Evolutionary conservation across 2,329 filamentous ascomycete species (phyloP), one percentile per base, ranked within the genome.

Genomic region (Sporothrix pseudoabietina): DNA sequence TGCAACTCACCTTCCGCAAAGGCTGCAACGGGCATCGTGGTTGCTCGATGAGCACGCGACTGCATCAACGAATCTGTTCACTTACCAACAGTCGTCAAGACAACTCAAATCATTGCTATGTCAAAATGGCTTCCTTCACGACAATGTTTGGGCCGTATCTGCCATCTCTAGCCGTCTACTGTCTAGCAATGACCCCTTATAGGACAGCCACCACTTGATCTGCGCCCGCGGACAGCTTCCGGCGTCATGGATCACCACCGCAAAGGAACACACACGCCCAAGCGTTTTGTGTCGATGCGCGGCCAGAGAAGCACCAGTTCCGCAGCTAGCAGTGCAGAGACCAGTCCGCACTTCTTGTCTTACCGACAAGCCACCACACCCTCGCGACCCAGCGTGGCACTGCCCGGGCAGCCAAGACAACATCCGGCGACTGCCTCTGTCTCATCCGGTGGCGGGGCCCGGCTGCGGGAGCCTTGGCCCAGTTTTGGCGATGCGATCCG

Each of bases 21-120:
- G 16, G 26, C 3, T 12, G 32, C 12, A 6, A 49, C 12, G 14
- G 63, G 26, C 41, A 49, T 22, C 26, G 44, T 16, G 63, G 41
- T 49, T 68, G 63, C 41, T 68, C 39, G 22, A 65, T 32, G 44
- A 44, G 22, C 39, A 47, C 44, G 44, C 44, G 41, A 32, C 68
- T 8, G 14, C 39, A 41, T 12, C 22, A 10, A 14, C 0, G 12
- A 1, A 14, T 0, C 32, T 39, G 65, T 69, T 69, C 55, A 12
- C 72, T 19, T 35, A 30, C 47, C 72, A 70, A 70, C 72, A 44
- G 72, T 73, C 72, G 49, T 52, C 72, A 55, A 65, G 55, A 55
- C 72, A 73, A 73, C 71, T 41, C 30, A 63, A 8, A 3, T 16
- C 44, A 68, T 52, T 44, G 1, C 26, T 16, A 52, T 3, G 1